phyloP scores from a whole-genome alignment of 2,329 filamentous ascomycete species.

The Ophiostoma montium region DNA sequence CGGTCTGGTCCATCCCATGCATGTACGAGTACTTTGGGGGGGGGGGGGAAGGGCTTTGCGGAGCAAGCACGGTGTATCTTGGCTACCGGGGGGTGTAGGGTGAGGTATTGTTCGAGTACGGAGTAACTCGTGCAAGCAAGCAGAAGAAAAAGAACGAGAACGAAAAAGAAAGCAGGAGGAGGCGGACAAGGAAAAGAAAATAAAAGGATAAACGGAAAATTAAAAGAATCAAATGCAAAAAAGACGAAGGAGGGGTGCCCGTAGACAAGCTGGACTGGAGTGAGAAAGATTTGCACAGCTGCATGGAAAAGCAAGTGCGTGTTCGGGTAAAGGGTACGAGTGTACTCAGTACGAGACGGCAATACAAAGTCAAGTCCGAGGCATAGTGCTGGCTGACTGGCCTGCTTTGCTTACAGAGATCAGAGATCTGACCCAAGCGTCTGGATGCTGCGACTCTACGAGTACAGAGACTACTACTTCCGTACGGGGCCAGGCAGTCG shows the following conservation, averaged over 20 bases:
- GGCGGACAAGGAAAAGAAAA: background rate
- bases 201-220: background rate
- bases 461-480: no score
- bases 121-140: no score
- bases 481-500: no score
- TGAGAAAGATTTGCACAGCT: background rate
- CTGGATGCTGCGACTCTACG: background rate
- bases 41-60: background rate
- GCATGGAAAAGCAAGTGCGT: background rate
- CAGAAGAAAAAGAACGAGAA: background rate
- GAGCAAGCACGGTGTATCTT: background rate
- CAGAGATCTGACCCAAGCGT: constrained; percentile 1
- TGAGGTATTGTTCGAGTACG: no score
- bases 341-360: background rate
- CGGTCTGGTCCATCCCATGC: no score
- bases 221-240: background rate
- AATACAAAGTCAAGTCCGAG: no score
- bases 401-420: background rate
- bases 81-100: background rate
- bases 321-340: no score
- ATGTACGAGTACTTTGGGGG: no score
- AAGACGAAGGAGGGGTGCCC: background rate
- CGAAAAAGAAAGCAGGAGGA: background rate
- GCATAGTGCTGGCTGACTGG: no score
- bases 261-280: background rate